These are phyloP conservation scores for Cladobotryum mycophilum DNA, from an alignment of 2,329 filamentous ascomycete species.

Conservation along the genomic window DNA sequence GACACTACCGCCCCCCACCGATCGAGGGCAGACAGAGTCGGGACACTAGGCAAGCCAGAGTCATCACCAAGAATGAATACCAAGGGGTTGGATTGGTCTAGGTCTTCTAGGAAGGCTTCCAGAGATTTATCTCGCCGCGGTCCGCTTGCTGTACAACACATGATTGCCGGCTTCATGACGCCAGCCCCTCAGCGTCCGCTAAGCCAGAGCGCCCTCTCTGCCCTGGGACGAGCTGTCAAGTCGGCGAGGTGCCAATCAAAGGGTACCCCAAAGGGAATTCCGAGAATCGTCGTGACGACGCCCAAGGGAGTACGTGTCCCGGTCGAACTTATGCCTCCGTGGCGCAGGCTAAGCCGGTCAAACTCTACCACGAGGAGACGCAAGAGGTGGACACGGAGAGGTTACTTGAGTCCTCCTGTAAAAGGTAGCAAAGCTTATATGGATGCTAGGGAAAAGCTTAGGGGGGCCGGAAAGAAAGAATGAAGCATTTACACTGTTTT, in stretches of 20 bases:
- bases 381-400: not conserved
- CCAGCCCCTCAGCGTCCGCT: not conserved
- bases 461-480: no score
- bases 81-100: not conserved
- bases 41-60: no score
- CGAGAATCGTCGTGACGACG: conserved; percentile 11
- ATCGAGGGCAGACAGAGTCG: no score
- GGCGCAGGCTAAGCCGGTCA: not conserved
- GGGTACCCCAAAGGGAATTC: not conserved
- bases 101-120: not conserved
- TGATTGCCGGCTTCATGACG: not conserved
- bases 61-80: not conserved
- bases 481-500: no score
- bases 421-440: no score
- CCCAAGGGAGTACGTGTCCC: conserved; percentile 1
- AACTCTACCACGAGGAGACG: not conserved
- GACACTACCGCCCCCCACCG: no score
- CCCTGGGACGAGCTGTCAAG: not conserved
- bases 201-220: not conserved
- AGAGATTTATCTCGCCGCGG: not conserved
- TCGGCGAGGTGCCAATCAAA: not conserved
- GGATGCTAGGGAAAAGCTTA: no score
- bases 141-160: not conserved
- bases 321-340: not conserved
- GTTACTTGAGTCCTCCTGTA: not conserved